Evolutionary conservation across 1,139 yeast species (phyloP), one percentile per base, ranked within the genome.

Genomic region (Debaryomyces fabryi): DNA sequence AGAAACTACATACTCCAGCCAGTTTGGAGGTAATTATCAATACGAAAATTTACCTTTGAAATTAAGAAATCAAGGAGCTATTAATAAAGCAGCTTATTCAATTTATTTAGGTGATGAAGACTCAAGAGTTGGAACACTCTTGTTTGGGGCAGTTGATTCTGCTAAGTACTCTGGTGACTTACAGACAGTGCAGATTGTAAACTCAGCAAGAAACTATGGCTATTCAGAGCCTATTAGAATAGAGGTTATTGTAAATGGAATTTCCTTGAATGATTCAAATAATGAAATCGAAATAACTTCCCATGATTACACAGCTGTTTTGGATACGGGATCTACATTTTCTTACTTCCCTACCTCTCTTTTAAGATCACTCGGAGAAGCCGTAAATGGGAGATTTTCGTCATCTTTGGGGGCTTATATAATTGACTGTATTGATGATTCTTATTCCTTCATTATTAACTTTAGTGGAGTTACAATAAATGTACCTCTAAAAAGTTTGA

Each of bases 71-170:
- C 59, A 61, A 46, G 91, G 89, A 0, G 52, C 72, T 9, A 85
- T 83, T 50, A 51, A 74, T 21, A 76, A 75, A 50, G 69, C 65
- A 42, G 76, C 79, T 0, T 87, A 83, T 59, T 85, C 67, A 58
- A 80, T 62, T 67, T 83, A 78, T 66, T 59, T 62, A 49, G 64
- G 58, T 18, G 52, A 56, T 20, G 40, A 47, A 38, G 62, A 54
- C 44, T 56, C 63, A 35, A 34, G 25, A 6, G 27, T 64, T 6
- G 83, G 83, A 2, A 59, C 67, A 36, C 64, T 78, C 36, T 63
- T 72, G 47, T 78, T 78, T 62, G 83, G 83, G 2, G 84, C 81
- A 2, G 75, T 79, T 30, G 83, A 79, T 58, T 69, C 72, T 49
- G 74, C 78, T 48, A 78, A 78, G 57, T 76, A 72, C 55, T 32